Percentiles rank a stretch among this genome's conserved stretches.
These are phyloP conservation scores for Ophiostoma piceae DNA, from an alignment of 2,329 filamentous ascomycete species.

Conservation along the genomic window DNA sequence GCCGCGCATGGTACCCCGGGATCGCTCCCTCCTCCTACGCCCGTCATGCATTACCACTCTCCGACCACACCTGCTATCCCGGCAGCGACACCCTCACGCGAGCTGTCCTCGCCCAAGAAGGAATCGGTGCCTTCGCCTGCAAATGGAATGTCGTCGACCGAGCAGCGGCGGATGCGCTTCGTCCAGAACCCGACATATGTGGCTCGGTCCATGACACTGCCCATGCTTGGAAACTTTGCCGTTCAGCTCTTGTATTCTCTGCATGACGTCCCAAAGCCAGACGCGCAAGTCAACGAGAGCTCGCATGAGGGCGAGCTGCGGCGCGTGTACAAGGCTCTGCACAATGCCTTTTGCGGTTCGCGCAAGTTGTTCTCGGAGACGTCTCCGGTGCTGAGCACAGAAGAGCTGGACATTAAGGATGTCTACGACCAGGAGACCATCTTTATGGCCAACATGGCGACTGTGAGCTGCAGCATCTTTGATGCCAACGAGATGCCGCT, in stretches of 20 bases:
- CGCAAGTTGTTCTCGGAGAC: conserved; percentile 35
- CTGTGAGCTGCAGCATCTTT: conserved; percentile 41
- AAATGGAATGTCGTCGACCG: conserved; percentile 26
- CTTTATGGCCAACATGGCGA: conserved; percentile 47
- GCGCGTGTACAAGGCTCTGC: conserved; percentile 35
- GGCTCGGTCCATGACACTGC: conserved; percentile 36
- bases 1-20: not conserved
- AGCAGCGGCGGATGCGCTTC: conserved; percentile 35
- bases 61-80: not conserved
- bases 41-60: not conserved
- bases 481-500: conserved; percentile 38
- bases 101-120: conserved; percentile 3
- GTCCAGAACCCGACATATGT: conserved; percentile 35
- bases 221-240: conserved; percentile 35
- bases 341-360: conserved; percentile 33
- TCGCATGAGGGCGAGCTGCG: conserved; percentile 33
- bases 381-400: conserved; percentile 33
- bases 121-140: conserved; percentile 18
- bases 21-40: not conserved
- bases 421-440: conserved; percentile 39
- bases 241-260: conserved; percentile 38
- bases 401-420: conserved; percentile 39
- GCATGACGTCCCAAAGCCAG: conserved; percentile 34
- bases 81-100: not conserved
- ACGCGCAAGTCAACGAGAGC: conserved; percentile 31